These are phyloP conservation scores for Cyberlindnera nakhonratchasimensis DNA, from an alignment of 805 yeast genomes.

Conservation along the genomic window DNA sequence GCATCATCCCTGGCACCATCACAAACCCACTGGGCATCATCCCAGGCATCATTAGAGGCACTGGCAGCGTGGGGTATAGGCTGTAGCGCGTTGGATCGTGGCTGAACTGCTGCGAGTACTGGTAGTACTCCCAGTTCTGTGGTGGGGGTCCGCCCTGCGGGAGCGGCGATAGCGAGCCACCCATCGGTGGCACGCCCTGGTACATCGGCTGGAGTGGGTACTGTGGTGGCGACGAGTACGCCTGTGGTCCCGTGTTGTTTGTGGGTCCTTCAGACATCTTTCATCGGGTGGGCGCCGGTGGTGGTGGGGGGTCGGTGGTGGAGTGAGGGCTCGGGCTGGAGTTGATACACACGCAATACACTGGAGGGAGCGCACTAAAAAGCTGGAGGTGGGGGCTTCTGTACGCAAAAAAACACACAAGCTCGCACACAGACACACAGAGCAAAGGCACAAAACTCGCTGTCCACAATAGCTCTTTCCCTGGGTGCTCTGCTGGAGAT, in stretches of 20 bases:
- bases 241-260: background rate
- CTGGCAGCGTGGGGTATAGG: background rate
- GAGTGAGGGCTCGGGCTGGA: too few species aligned
- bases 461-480: too few species aligned
- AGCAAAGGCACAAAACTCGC: too few species aligned
- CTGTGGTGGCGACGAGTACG: slow-evolving; percentile 1
- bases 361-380: too few species aligned
- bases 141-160: too few species aligned
- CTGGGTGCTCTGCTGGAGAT: too few species aligned
- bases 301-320: background rate
- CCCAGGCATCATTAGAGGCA: background rate
- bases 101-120: slow-evolving; percentile 1
- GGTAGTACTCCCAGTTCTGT: background rate
- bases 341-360: too few species aligned
- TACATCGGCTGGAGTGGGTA: background rate
- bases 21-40: background rate
- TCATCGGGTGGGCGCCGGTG: background rate
- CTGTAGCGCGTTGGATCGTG: background rate
- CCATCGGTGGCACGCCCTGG: background rate
- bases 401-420: too few species aligned
- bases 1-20: slow-evolving; percentile 1
- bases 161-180: too few species aligned
- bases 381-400: too few species aligned
- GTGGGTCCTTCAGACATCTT: slow-evolving; percentile 1
- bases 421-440: too few species aligned